phyloP scores from a whole-genome alignment of 371 early-diverging fungal species.

The Mucor velutinosus region DNA sequence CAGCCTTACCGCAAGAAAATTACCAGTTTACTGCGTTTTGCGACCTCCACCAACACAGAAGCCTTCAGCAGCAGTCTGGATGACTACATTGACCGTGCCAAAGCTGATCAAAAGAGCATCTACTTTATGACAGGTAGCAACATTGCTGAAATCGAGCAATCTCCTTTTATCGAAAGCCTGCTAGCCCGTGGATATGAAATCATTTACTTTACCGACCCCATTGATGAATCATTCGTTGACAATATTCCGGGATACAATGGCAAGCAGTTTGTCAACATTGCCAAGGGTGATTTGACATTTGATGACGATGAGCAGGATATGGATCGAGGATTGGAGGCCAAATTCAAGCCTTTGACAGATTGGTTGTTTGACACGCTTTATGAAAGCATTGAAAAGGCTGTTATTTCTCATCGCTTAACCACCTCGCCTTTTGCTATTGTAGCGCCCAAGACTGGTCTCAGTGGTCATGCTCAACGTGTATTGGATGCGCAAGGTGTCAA shows the following conservation, averaged over 20 bases:
- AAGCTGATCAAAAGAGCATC: constrained; percentile 86
- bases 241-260: constrained; percentile 77
- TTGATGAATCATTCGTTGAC: constrained; percentile 89
- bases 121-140: constrained; percentile 82
- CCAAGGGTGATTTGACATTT: constrained; percentile 82
- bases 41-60: constrained; percentile 63
- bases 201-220: constrained; percentile 86
- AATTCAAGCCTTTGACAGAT: constrained; percentile 67
- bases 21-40: constrained; percentile 79
- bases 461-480: constrained; percentile 86
- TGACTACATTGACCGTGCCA: constrained; percentile 87
- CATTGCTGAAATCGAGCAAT: constrained; percentile 72
- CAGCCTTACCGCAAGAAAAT: constrained; percentile 72
- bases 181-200: constrained; percentile 90
- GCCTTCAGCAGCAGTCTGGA: constrained; percentile 70
- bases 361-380: constrained; percentile 68
- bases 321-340: constrained; percentile 48
- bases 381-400: constrained; percentile 77
- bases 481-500: constrained; percentile 69
- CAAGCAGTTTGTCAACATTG: constrained; percentile 79
- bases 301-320: constrained; percentile 65
- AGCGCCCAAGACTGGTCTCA: constrained; percentile 71
- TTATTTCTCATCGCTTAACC: constrained; percentile 73
- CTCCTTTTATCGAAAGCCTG: constrained; percentile 88
- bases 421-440: constrained; percentile 79